Evolutionary conservation across 441 rosid genomes (phyloP), one percentile per base, ranked within the genome.

Genomic region (Populus hybrid): DNA sequence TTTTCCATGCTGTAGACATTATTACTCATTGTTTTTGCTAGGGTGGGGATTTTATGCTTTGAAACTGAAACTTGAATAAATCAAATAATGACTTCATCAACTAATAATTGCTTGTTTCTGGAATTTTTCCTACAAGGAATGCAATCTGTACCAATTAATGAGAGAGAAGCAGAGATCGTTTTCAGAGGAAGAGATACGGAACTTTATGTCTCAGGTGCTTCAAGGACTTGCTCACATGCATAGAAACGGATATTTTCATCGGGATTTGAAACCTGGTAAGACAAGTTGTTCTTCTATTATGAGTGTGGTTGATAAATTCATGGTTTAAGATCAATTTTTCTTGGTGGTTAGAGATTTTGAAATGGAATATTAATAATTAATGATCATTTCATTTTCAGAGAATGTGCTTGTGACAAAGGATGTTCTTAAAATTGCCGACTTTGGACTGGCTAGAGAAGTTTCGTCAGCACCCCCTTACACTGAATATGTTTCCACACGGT

Each of bases 181-280:
- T 86, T 89, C 96, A 2, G 99, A 94, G 84, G 84, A 87, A 79
- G 95, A 93, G 79, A 82, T 96, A 68, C 85, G 94, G 75, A 88
- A 85, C 76, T 93, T 94, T 93, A 89, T 91, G 85, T 89, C 90
- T 80, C 98, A 96, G 90, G 87, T 93, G 72, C 93, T 94, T 73
- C 98, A 91, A 84, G 99, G 97, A 40, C 96, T 96, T 74, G 85
- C 91, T 69, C 89, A 96, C 83, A 92, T 94, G 95, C 98, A 96
- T 83, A 91, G 83, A 83, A 90, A 87, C 76, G 98, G 95, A 78
- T 94, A 93, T 82, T 94, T 96, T 83, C 99, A 96, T 82, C 94
- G 98, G 73, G 98, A 96, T 85, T 91, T 96, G 64, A 96, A 96
- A 87, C 99, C 98, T 74, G 98, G 99, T 94, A 91, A 79, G n/a